These are phyloP conservation scores for Pezicula neosporulosa DNA, from an alignment of 2,329 filamentous ascomycete species.

Conservation along the genomic window DNA sequence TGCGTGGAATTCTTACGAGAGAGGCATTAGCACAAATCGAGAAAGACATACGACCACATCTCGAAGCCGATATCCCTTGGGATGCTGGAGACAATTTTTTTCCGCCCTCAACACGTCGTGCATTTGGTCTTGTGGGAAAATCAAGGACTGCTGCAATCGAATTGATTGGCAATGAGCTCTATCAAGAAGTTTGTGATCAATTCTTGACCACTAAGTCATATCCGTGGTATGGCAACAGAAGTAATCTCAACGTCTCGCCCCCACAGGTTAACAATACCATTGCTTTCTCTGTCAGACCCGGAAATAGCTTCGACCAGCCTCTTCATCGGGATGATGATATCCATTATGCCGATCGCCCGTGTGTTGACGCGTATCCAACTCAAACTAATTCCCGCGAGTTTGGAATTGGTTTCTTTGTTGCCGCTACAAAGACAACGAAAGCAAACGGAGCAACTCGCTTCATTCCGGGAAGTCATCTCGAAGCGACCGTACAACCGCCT, in stretches of 20 bases:
- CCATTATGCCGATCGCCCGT: not conserved
- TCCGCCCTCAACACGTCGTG: not conserved
- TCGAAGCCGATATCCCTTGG: not conserved
- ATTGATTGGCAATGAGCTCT: not conserved
- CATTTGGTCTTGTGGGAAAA: not conserved
- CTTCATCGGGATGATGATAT: constrained; percentile 1
- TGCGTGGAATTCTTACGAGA: not conserved
- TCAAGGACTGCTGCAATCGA: not conserved
- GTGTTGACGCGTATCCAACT: not conserved
- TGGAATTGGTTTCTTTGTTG: constrained; percentile 3
- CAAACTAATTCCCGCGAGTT: not conserved
- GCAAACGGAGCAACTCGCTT: constrained; percentile 29
- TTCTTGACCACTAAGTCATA: not conserved
- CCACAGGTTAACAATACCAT: not conserved
- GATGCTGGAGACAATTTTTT: not conserved
- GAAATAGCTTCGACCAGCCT: not conserved
- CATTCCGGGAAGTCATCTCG: constrained; percentile 26
- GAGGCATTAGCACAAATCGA: not conserved
- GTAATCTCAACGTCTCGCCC: not conserved
- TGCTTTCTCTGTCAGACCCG: not conserved
- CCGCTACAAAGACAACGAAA: constrained; percentile 19
- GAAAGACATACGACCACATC: not conserved
- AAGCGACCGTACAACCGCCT: constrained; percentile 1
- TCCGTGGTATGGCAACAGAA: not conserved
- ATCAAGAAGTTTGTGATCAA: not conserved